A percentile compares a stretch with the other conserved stretches of the same genome.
These are phyloP conservation scores for Ogataea henricii DNA, from an alignment of 805 yeast genomes.

Conservation along the genomic window DNA sequence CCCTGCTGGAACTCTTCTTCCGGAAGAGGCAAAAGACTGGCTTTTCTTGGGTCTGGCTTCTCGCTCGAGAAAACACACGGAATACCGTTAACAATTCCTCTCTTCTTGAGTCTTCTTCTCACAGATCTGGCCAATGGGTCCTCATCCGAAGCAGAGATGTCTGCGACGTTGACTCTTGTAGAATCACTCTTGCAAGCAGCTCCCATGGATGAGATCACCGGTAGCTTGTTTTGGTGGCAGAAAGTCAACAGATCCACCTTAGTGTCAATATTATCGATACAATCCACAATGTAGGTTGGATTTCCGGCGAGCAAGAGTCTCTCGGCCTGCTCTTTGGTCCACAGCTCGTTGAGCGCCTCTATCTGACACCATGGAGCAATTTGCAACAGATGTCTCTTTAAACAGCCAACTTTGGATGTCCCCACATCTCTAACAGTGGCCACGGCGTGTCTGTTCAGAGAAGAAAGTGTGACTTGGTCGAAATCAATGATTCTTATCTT, in stretches of 20 bases:
- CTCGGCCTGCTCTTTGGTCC: slow-evolving; percentile 68
- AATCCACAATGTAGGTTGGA: slow-evolving; percentile 86
- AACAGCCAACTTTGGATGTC: slow-evolving; percentile 80
- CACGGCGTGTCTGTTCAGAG: slow-evolving; percentile 91
- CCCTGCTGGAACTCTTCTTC: slow-evolving; percentile 82
- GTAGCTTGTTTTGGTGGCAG: slow-evolving; percentile 59
- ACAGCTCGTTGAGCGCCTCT: slow-evolving; percentile 75
- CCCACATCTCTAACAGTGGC: slow-evolving; percentile 94
- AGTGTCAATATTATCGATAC: slow-evolving; percentile 97
- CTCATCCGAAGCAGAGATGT: slow-evolving; percentile 86
- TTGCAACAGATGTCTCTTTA: slow-evolving; percentile 62
- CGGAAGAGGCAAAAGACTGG: slow-evolving; percentile 79
- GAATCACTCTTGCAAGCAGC: slow-evolving; percentile 98
- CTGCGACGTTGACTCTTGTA: slow-evolving; percentile 85
- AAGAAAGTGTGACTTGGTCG: slow-evolving; percentile 92
- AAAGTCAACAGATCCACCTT: slow-evolving; percentile 85
- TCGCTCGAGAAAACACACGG: slow-evolving; percentile 92
- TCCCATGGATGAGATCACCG: slow-evolving; percentile 91
- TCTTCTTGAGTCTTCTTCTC: slow-evolving; percentile 76
- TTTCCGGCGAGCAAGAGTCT: slow-evolving; percentile 54
- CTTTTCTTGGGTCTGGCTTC: slow-evolving; percentile 95
- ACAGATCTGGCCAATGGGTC: slow-evolving; percentile 90
- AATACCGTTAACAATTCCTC: slow-evolving; percentile 74
- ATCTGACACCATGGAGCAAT: slow-evolving; percentile 95
- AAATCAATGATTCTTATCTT: slow-evolving; percentile 83